These are phyloP conservation scores for Pulveroboletus ravenelii DNA, from an alignment of 768 basidiomycete genomes.

Conservation along the genomic window DNA sequence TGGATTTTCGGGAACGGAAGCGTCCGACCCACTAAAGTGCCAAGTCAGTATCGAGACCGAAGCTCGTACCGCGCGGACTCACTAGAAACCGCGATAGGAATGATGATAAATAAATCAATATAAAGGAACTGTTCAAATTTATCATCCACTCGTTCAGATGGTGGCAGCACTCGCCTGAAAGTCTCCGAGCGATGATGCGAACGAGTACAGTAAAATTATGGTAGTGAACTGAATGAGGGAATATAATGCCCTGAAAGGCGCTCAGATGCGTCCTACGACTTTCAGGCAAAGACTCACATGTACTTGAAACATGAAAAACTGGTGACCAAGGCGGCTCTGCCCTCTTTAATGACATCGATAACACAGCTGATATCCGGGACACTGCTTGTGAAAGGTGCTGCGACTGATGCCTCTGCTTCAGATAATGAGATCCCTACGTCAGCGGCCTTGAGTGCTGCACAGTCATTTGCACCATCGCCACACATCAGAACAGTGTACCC, in stretches of 20 bases:
- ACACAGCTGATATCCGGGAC: slow-evolving; percentile 95
- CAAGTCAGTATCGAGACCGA: slow-evolving; percentile 5
- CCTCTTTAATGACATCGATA: slow-evolving; percentile 94
- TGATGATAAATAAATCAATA: slow-evolving; percentile 97
- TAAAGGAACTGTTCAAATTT: slow-evolving; percentile 71
- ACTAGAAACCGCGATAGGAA: slow-evolving; percentile 96
- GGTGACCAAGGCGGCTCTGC: slow-evolving; percentile 91
- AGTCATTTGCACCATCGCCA: slow-evolving; percentile 98
- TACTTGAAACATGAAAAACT: slow-evolving; percentile 99
- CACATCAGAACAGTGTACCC: slow-evolving; percentile 99
- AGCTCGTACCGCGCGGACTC: slow-evolving; percentile 28
- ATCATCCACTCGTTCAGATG: slow-evolving; percentile 6
- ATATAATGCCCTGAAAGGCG: slow-evolving; percentile 78
- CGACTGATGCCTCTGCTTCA: slow-evolving; percentile 97
- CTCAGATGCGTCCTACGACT: slow-evolving; percentile 4
- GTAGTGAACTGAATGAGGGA: slow-evolving; percentile 99
- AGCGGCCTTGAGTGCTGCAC: slow-evolving; percentile 96
- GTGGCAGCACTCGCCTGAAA: slow-evolving; percentile 64
- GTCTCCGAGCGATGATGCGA: slow-evolving; percentile 93
- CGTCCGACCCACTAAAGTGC: slow-evolving; percentile 82
- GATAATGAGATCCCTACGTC: slow-evolving; percentile 96
- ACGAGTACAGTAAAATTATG: slow-evolving; percentile 91
- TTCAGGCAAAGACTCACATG: slow-evolving; percentile 58
- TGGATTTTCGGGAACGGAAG: slow-evolving; percentile 83
- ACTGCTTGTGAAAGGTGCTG: slow-evolving; percentile 93